These are phyloP conservation scores for Aspergillus panamensis DNA, from an alignment of 495 filamentous ascomycete species.

Conservation along the genomic window DNA sequence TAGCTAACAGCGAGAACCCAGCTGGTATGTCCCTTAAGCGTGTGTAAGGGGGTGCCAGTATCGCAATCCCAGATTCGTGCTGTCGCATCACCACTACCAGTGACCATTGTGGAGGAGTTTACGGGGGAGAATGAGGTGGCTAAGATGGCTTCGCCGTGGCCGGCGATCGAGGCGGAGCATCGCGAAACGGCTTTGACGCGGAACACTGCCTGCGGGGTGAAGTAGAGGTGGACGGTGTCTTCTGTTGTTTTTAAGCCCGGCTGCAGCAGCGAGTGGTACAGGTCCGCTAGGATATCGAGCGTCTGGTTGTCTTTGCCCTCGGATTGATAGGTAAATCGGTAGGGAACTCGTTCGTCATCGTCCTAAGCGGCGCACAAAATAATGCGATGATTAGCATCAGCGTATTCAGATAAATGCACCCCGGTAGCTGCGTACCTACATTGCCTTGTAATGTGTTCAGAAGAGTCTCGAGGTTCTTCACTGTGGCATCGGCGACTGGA, in stretches of 20 bases:
- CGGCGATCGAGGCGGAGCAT: constrained; percentile 82
- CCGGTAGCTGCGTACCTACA: constrained; percentile 48
- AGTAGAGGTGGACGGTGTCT: constrained; percentile 71
- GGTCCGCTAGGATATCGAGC: constrained; percentile 61
- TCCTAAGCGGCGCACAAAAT: constrained; percentile 46
- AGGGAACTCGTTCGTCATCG: constrained; percentile 75
- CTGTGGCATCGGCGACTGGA: constrained; percentile 77
- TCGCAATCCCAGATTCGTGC: constrained; percentile 95
- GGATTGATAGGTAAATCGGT: constrained; percentile 73
- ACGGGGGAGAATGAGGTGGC: constrained; percentile 83
- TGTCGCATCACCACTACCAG: constrained; percentile 86
- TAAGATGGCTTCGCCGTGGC: constrained; percentile 91
- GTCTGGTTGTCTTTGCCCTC: constrained; percentile 46
- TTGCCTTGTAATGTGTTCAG: constrained; percentile 83
- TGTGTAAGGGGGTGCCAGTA: constrained; percentile 84
- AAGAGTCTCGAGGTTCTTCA: constrained; percentile 87
- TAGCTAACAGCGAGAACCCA: constrained; percentile 90
- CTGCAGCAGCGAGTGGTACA: constrained; percentile 68
- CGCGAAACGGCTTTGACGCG: constrained; percentile 87
- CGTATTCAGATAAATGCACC: background rate
- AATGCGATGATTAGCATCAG: background rate
- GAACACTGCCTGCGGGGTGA: constrained; percentile 92
- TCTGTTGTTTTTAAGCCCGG: constrained; percentile 65
- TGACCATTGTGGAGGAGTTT: constrained; percentile 76
- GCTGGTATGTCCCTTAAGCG: constrained; percentile 86